Evolutionary conservation across 2,329 filamentous ascomycete genomes (phyloP), one percentile per base, ranked within the genome.

Genomic region (Fusarium circinatum): DNA sequence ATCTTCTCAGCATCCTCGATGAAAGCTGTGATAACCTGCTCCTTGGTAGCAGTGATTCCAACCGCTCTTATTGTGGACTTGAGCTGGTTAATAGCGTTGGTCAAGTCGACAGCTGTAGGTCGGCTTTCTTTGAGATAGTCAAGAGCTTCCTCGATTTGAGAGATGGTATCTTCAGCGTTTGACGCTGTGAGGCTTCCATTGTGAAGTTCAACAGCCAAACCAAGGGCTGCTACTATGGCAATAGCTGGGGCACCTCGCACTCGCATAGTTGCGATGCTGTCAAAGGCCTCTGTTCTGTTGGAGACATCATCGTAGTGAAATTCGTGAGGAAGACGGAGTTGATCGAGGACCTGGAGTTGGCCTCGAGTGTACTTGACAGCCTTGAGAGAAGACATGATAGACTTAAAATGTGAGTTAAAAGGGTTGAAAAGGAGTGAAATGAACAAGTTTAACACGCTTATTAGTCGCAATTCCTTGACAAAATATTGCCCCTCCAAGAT

Each of bases 21-120:
- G 81, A 96, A 98, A 2, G 91, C 89, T 45, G 89, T 81, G 34
- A 92, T 86, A 36, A 98, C 88, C 26, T 85, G 82, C 4, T 85
- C 83, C 30, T 88, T 78, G 74, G 74, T 84, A 64, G 58, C 83
- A 60, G 82, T 78, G 36, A 83, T 82, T 22, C 87, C 86, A 11
- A 85, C 86, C 11, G 82, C 78, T 26, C 89, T 84, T 28, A 94
- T 89, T 28, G 89, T 85, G 14, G 84, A 85, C 79, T 93, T 94
- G 76, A 99, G 89, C 75, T 96, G 94, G 60, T 89, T 85, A 72
- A 96, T 95, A 52, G 96, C 96, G 84, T 98, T 97, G 63, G 92
- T 93, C 64, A 99, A 88, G 81, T 99, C 98, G 54, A 99, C 96
- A 10, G 96, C 96, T 2, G 96, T 99, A 2, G 96, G 96, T 48